Evolutionary conservation across 73 alveolate species (phyloP).

Genomic region (Blepharisma stoltei): DNA sequence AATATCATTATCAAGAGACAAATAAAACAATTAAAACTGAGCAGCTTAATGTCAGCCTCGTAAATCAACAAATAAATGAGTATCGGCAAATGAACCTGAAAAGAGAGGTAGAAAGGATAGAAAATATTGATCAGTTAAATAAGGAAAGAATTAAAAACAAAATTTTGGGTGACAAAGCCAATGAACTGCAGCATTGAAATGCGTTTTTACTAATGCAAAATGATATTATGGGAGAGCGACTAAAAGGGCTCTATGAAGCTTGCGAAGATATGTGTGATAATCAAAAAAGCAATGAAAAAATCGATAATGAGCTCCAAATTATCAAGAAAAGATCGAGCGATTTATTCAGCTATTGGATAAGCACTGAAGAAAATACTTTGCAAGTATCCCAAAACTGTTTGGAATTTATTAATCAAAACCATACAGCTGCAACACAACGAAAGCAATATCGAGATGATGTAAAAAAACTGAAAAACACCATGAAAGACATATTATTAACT

Average conservation of each 20-base stretch:
- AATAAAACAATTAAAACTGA: too few relatives aligned
- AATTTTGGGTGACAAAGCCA: constrained; percentile 22
- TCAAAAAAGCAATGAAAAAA: background rate
- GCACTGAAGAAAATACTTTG: background rate
- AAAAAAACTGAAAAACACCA: background rate
- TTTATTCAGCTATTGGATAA: too few relatives aligned
- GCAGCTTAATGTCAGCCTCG: background rate
- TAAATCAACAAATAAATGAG: background rate
- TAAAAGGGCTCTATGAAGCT: background rate
- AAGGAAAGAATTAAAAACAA: background rate
- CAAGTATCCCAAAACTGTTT: background rate
- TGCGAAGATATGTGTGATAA: background rate
- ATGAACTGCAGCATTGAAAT: constrained; percentile 49
- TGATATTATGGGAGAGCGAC: constrained; percentile 24
- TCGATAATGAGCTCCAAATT: background rate
- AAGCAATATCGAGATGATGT: background rate
- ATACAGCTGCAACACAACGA: background rate
- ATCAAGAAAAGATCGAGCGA: background rate
- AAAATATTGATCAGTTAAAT: background rate
- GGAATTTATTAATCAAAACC: background rate
- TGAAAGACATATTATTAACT: background rate
- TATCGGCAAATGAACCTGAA: background rate
- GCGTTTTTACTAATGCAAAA: constrained; percentile 34
- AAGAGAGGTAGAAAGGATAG: background rate
- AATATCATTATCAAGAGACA: too few relatives aligned